Base-by-base conservation (phyloP, 2,329 filamentous ascomycete species). In the Colletotrichum nymphaeae region DNA sequence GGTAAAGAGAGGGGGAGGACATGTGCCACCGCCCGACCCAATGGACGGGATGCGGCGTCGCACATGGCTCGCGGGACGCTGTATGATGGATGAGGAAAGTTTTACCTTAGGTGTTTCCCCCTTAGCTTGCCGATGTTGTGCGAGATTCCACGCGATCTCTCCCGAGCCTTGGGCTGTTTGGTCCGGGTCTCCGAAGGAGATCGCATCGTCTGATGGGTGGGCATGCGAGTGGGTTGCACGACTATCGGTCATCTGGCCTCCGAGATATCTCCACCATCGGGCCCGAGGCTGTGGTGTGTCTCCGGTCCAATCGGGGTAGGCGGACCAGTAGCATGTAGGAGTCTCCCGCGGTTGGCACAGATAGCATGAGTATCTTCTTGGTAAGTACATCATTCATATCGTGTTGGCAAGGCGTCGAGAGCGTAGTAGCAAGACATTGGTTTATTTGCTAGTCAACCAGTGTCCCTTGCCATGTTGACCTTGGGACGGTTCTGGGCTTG, bases 41-140 rank as follows among this genome's bases (percentile, higher is more conserved):
- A 82, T 84, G 82, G 83, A 83, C 59, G 82, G 83, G 28, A 80
- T 84, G 37, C 81, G 81, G 63, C 80, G 81, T 55, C 84, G 80
- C 75, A 82, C 63, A 30, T 28, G 65, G 76, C 74, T 86, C 16
- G 84, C 76, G 79, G 80, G 67, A 78, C 84, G 22, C 52, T 85
- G 84, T 77, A 80, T 83, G 71, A 82, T 80, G 81, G 60, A 81
- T 85, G 71, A 83, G 86, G 70, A 83, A 86, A 80, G 87, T 86
- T 30, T 26, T 65, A 14, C 74, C 5, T 2, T 37, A 35, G 32
- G 32, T 12, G 12, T 9, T 4, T n/a, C 6, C 11, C 19, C n/a
- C 56, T 26, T 3, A 19, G 42, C 26, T 63, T 35, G 6, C 42
- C 42, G 8, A 49, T 49, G 42, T 49, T 11, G 42, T 49, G 42